Percentiles rank a stretch among this genome's conserved stretches.
Conservation (phyloP, 352 stramenopile species). For the Thalassiosira sp. region DNA sequence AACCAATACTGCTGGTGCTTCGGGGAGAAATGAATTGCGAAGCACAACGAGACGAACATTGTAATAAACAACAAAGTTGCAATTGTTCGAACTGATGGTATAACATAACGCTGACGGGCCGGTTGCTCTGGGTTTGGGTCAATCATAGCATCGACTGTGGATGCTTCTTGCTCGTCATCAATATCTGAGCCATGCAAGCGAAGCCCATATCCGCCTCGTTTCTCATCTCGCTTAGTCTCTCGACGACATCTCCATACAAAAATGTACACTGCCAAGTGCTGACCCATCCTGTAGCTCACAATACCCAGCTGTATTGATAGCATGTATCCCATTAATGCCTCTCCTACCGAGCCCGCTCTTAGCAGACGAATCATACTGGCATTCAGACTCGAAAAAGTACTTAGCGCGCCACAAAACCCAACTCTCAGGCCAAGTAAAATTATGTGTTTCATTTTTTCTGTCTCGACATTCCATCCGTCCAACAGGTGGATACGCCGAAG, state of each 20-base stretch:
- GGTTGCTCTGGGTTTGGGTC: too few relatives aligned
- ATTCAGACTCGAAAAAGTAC: slow-evolving; percentile 75
- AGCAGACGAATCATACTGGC: slow-evolving; percentile 73
- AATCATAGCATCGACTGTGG: slow-evolving; percentile 26
- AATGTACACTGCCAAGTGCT: slow-evolving; percentile 76
- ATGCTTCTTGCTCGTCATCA: slow-evolving; percentile 8
- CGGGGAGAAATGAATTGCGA: slow-evolving; percentile 68
- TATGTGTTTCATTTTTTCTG: slow-evolving; percentile 75
- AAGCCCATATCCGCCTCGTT: slow-evolving; percentile 70
- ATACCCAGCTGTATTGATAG: slow-evolving; percentile 76
- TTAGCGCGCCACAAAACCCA: slow-evolving; percentile 77
- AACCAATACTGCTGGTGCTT: slow-evolving; percentile 61
- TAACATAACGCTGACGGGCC: slow-evolving; percentile 39
- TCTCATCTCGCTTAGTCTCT: slow-evolving; percentile 59
- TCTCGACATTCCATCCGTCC: slow-evolving; percentile 76
- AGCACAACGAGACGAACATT: slow-evolving; percentile 62
- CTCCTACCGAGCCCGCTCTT: slow-evolving; percentile 50
- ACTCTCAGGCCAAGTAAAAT: slow-evolving; percentile 72
- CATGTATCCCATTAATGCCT: slow-evolving; percentile 68
- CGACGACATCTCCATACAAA: slow-evolving; percentile 75
- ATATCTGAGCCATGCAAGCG: slow-evolving; percentile 33
- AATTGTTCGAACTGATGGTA: slow-evolving; percentile 70
- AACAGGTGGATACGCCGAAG: slow-evolving; percentile 57
- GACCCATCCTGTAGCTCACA: slow-evolving; percentile 72
- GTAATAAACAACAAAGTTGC: slow-evolving; percentile 72